Percentiles rank a stretch among this genome's conserved stretches.
Conservation (phyloP, 2,329 filamentous ascomycete genomes). For the Sphaerulina vaccinii region DNA sequence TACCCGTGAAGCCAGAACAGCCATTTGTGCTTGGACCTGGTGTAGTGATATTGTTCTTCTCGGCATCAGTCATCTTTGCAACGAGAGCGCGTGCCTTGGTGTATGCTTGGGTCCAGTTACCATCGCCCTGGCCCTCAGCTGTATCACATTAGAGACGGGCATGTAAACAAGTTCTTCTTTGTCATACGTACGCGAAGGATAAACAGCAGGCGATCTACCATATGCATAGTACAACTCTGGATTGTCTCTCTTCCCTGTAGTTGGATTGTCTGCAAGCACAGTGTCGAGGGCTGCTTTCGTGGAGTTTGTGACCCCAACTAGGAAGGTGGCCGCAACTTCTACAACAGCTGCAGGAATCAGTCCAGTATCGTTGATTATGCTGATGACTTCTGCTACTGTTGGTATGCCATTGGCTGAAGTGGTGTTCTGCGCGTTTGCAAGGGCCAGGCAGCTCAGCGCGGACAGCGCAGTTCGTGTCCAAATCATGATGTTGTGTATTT, state of each 20-base stretch:
- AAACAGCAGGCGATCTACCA: slow-evolving; percentile 33
- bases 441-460: not conserved
- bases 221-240: slow-evolving; percentile 34
- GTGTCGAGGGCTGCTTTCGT: slow-evolving; percentile 13
- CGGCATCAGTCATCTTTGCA: slow-evolving; percentile 39
- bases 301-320: slow-evolving; percentile 16
- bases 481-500: not conserved
- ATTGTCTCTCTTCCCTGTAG: slow-evolving; percentile 19
- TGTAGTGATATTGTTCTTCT: slow-evolving; percentile 44
- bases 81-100: slow-evolving; percentile 42
- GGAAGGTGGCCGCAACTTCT: slow-evolving; percentile 14
- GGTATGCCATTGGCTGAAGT: not conserved
- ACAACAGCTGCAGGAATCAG: slow-evolving; percentile 17
- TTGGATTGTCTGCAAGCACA: slow-evolving; percentile 13
- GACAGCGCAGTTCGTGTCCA: slow-evolving; percentile 1
- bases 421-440: not conserved
- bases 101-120: slow-evolving; percentile 42
- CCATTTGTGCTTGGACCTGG: slow-evolving; percentile 21
- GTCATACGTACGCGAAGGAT: slow-evolving; percentile 29
- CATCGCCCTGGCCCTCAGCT: slow-evolving; percentile 25
- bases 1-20: slow-evolving; percentile 56
- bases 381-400: slow-evolving; percentile 11
- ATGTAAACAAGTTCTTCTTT: too few relatives aligned
- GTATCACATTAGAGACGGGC: slow-evolving; percentile 8
- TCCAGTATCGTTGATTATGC: slow-evolving; percentile 16